Base-by-base conservation (phyloP, 176 grass and related monocot species). In the Elaeis guineensis region DNA sequence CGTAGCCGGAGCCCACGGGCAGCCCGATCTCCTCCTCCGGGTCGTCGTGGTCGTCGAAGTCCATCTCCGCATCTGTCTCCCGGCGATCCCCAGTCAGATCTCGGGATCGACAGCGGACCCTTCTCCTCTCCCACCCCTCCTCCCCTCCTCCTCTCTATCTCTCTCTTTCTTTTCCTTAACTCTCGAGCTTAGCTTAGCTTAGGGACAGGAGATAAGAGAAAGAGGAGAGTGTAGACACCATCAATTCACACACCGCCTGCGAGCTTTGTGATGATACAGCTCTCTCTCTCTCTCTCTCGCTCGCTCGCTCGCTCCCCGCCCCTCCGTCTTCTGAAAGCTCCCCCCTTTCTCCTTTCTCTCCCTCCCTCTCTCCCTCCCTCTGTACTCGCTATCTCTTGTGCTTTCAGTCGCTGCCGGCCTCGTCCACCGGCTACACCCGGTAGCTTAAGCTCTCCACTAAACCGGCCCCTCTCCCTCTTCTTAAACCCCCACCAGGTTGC, bases 1-100 rank as follows among this genome's bases (percentile, higher is more conserved):
- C 86, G 73, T 84, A 89, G 85, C 77, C 77, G 23, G 85, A 84
- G 58, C 73, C 80, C 14, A 84, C 56, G 6, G 85, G 70, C 69
- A 84, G 68, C 50, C 53, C 65, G 55, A 52, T 28, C 65, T 89
- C 85, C 35, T 80, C 77, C 52, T 71, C 80, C 29, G 76, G 18
- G 19, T 71, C 80, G 3, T 84, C 77, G 30, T 80, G 69, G 65
- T 89, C 80, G 51, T 89, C 86, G 57, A 80, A 89, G 65, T 89
- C 86, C 86, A 89, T 89, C 69, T 51, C 26, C 65, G 39, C 57
- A 21, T 15, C 50, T 65, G 22, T 18, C 4, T 51, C 6, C 59
- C 69, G 21, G 18, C 53, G 64, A 19, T 32, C 51, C 26, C 19
- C 29, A 30, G 26, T 49, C 25, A 49, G 66, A 69, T 58, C 52